Base-by-base conservation (phyloP, 2,329 filamentous ascomycete genomes). In the Neofusicoccum kwambonambiense region DNA sequence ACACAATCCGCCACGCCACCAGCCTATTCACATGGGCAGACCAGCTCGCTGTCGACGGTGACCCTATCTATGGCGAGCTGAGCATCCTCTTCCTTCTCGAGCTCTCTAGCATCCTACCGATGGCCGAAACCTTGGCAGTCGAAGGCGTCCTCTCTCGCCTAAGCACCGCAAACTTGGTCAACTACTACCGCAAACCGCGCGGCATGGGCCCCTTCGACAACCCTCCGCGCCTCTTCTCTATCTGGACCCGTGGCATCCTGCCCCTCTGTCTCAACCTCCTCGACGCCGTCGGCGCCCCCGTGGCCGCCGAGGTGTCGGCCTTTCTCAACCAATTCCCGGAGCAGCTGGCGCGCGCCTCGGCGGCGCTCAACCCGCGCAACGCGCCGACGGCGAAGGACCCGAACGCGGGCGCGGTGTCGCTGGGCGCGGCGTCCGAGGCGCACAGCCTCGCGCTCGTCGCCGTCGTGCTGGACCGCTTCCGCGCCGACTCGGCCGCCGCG, bases 21-120 rank as follows among this genome's bases (percentile, higher is more conserved):
- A 92, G 91, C 39, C 84, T 99, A 4, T 98, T 94, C 78, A 97
- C 93, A 0, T 99, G 95, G 95, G 87, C 94, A 3, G 93, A 98
- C 76, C 88, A 89, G 69, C 84, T 98, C 27, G 86, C 90, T 0
- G 84, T 90, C 41, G 86, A 90, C 64, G 87, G 89, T 34, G 94
- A 98, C 73, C 94, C 95, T 0, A 83, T 98, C 35, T 98, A 97
- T 76, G 95, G 93, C 68, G 93, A 97, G 74, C 86, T 97, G n/a
- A 91, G 91, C 71, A 85, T 97, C 45, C 84, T 93, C 31, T 96
- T 98, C 77, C 84, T 99, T 13, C 87, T 97, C 22, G 91, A 96
- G 69, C 84, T 99, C 12, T 97, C 93, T 1, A 89, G 87, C 13
- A 84, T 98, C 13, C 90, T 91, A 0, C 79, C 87, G 17, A 84